These are phyloP conservation scores for Solanum virginianum DNA, from an alignment of 257 asterid species.

Conservation along the genomic window DNA sequence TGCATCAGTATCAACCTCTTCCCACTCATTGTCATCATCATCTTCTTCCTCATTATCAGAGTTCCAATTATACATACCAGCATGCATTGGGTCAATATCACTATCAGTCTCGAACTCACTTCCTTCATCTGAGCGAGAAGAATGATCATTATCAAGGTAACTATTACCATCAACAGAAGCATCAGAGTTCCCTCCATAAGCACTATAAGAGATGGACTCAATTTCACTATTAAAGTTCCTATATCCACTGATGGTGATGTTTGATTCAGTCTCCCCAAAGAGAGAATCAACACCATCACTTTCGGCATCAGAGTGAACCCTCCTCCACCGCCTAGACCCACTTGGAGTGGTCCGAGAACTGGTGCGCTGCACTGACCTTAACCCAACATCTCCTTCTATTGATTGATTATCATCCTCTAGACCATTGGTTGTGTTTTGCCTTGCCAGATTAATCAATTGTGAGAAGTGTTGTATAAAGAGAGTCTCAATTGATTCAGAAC, in stretches of 20 bases:
- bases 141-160: constrained; percentile 37
- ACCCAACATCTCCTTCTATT: constrained; percentile 29
- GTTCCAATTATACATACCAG: constrained; percentile 62
- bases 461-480: constrained; percentile 55
- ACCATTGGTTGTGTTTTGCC: constrained; percentile 34
- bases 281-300: constrained; percentile 75
- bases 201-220: constrained; percentile 46
- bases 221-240: constrained; percentile 43
- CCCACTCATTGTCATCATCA: constrained; percentile 44
- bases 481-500: constrained; percentile 54
- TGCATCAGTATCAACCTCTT: constrained; percentile 41
- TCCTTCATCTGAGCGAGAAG: constrained; percentile 28
- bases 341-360: constrained; percentile 50
- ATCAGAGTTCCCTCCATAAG: constrained; percentile 65
- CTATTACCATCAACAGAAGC: constrained; percentile 57
- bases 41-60: constrained; percentile 45
- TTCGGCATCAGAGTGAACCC: constrained; percentile 59
- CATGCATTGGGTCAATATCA: constrained; percentile 93
- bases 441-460: constrained; percentile 30
- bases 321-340: constrained; percentile 62
- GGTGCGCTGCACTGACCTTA: constrained; percentile 18
- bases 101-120: constrained; percentile 59
- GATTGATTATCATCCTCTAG: constrained; percentile 37
- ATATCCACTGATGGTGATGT: constrained; percentile 52
- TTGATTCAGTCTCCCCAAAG: constrained; percentile 66